Percentiles rank a stretch among this genome's conserved stretches.
Evolutionary conservation across 352 stramenopile species (phyloP).

Genomic region (Phytophthora pinifolia): DNA sequence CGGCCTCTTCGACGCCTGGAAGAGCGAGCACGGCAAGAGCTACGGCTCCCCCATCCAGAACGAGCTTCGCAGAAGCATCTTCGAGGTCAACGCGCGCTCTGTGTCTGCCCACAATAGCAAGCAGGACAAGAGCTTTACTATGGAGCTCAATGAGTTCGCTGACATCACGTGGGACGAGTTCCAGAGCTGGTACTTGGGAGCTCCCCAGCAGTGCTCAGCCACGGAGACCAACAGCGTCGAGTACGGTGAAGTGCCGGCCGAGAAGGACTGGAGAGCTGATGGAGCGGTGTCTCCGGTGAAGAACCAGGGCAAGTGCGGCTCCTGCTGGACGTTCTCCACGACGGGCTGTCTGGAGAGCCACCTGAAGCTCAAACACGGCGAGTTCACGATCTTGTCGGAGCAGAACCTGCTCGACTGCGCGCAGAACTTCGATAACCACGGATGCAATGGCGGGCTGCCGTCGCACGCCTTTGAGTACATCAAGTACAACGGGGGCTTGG

Average conservation of each 20-base stretch:
- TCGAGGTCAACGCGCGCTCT: slow-evolving; percentile 57
- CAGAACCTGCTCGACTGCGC: slow-evolving; percentile 98
- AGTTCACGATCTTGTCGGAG: slow-evolving; percentile 94
- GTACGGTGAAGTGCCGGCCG: slow-evolving; percentile 62
- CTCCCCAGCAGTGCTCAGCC: slow-evolving; percentile 74
- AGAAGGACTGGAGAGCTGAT: slow-evolving; percentile 94
- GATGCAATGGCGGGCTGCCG: slow-evolving; percentile 96
- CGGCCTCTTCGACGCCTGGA: slow-evolving; percentile 58
- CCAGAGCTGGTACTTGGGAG: slow-evolving; percentile 62
- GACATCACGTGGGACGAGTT: slow-evolving; percentile 81
- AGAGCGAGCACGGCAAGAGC: slow-evolving; percentile 37
- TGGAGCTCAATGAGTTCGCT: slow-evolving; percentile 81
- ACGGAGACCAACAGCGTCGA: slow-evolving; percentile 35
- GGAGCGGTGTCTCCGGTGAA: slow-evolving; percentile 97
- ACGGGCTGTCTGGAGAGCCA: slow-evolving; percentile 97
- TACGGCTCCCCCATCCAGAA: slow-evolving; percentile 57
- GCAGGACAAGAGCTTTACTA: slow-evolving; percentile 46
- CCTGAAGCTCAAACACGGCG: slow-evolving; percentile 92
- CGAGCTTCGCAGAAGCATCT: slow-evolving; percentile 54
- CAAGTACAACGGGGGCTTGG: slow-evolving; percentile 88
- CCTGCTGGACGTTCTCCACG: slow-evolving; percentile 99
- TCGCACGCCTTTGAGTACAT: slow-evolving; percentile 97
- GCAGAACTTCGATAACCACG: slow-evolving; percentile 91
- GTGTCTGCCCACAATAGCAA: slow-evolving; percentile 65
- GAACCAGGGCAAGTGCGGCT: slow-evolving; percentile 98